phyloP scores from a whole-genome alignment of 2,329 filamentous ascomycete species.

The Colletotrichum caudatum region DNA sequence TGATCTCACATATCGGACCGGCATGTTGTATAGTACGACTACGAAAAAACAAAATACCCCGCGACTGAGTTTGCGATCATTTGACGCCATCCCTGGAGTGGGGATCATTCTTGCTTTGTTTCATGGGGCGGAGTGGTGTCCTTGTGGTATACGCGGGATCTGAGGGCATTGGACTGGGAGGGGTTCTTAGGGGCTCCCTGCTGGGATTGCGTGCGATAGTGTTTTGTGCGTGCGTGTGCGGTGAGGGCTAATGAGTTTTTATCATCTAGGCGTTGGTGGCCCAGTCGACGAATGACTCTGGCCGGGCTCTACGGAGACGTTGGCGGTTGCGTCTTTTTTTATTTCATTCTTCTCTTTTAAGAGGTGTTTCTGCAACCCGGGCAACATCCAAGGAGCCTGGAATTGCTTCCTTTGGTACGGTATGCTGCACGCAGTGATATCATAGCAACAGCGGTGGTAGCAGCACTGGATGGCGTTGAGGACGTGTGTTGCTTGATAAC shows the following conservation, averaged over 20 bases:
- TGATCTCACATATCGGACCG: slow-evolving; percentile 15
- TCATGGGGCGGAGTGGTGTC: not conserved
- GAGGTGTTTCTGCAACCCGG: not conserved
- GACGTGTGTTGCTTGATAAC: slow-evolving; percentile 26
- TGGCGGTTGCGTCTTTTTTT: not conserved
- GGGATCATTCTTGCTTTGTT: slow-evolving; percentile 10
- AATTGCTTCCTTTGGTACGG: slow-evolving; percentile 8
- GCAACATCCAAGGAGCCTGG: slow-evolving; percentile 9
- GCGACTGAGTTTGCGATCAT: slow-evolving; percentile 27
- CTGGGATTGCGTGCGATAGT: not conserved
- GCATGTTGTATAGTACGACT: slow-evolving; percentile 39
- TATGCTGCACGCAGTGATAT: slow-evolving; percentile 1
- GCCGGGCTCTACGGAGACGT: slow-evolving; percentile 27
- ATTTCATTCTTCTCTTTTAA: not conserved
- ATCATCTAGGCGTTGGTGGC: slow-evolving; percentile 30
- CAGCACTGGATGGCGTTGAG: slow-evolving; percentile 18
- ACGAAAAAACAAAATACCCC: slow-evolving; percentile 29
- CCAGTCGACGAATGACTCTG: slow-evolving; percentile 14
- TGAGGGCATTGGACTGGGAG: not conserved
- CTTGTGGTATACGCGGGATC: not conserved
- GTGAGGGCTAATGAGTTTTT: slow-evolving; percentile 19
- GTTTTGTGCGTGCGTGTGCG: not conserved
- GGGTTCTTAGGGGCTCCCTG: not conserved
- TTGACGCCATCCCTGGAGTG: not conserved
- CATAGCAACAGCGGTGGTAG: not conserved